Evolutionary conservation across 2,329 filamentous ascomycete species (phyloP), one percentile per base, ranked within the genome.

Genomic region (Colletotrichum siamense): DNA sequence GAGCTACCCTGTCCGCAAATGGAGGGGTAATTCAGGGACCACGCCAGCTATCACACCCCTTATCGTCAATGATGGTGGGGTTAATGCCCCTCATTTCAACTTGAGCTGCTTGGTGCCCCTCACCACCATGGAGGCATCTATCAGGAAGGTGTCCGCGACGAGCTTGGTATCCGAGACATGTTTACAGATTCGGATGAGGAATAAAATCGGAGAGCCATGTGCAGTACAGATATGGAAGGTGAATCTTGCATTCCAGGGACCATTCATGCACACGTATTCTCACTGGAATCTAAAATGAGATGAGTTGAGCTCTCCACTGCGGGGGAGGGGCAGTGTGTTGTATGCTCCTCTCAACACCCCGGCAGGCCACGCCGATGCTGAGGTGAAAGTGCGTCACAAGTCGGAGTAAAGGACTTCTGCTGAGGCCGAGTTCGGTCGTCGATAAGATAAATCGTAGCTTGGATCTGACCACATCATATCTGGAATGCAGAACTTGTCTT

Each of bases 301-400:
- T 28, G 30, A 55, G 57, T 6, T 16, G 30, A 55, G 39, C 4
- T 16, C 6, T 24, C 71, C 39, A 59, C 44, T 59, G 71, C 49
- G 71, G 71, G 67, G 59, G 57, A 57, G 71, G 66, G 66, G 66
- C 32, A 70, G 26, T n/a, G n/a, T 13, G n/a, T 13, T 22, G 44
- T 4, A 22, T 49, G 16, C 30, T 70, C 10, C 26, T 24, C 24
- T 59, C 8, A 28, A 15, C 28, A 32, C 63, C 70, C 70, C 32
- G 63, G 70, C 49, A 73, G 70, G 70, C 70, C 52, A 73, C 24
- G 70, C 70, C 70, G 70, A 72, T 26, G 30, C 28, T 59, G 55
- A 59, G 8, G 26, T 52, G 49, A 32, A 30, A 9, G 22, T 22
- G 44, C 30, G 62, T 59, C 44, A 22, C 16, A 49, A 24, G 12